Percentiles rank a stretch among this genome's conserved stretches.
phyloP scores from a whole-genome alignment of 768 basidiomycete genomes.

The Porpolomopsis calyptriformis region DNA sequence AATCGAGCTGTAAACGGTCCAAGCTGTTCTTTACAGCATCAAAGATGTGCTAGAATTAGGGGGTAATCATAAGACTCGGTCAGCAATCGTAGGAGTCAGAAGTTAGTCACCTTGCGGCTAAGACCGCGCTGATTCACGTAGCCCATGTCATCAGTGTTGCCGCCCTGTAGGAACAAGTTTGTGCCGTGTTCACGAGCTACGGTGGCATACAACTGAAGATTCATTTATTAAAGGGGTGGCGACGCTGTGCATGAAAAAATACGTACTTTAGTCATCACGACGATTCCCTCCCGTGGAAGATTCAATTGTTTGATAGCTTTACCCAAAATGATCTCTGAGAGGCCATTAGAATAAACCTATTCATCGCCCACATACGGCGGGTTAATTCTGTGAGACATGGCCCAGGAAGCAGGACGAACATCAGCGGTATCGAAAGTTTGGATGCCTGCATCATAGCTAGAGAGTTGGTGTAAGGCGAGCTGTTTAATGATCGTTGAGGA shows the following conservation, averaged over 20 bases:
- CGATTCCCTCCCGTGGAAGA: constrained; percentile 64
- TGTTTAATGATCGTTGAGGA: no score
- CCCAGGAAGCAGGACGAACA: constrained; percentile 14
- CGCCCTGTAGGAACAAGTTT: constrained; percentile 6
- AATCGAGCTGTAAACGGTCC: constrained; percentile 45
- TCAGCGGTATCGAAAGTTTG: constrained; percentile 53
- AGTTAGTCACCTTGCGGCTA: constrained; percentile 27
- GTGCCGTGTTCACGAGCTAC: constrained; percentile 19
- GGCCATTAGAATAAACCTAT: constrained; percentile 56
- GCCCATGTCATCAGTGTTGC: constrained; percentile 29
- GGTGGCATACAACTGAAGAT: constrained; percentile 16
- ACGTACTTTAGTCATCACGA: constrained; percentile 66
- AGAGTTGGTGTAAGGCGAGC: no score
- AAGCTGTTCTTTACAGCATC: constrained; percentile 37
- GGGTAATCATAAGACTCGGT: constrained; percentile 10
- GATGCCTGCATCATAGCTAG: constrained; percentile 51
- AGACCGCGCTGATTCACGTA: constrained; percentile 37
- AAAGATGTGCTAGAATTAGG: constrained; percentile 38
- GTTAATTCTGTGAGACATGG: not conserved
- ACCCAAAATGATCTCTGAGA: constrained; percentile 57
- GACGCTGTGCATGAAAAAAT: not conserved
- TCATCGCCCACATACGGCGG: not conserved
- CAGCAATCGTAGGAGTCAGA: not conserved
- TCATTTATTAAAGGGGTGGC: constrained; percentile 9
- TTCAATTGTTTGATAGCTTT: constrained; percentile 58